A percentile compares a stretch with the other conserved stretches of the same genome.
These are phyloP conservation scores for Pseudomonodictys pantanalensis DNA, from an alignment of 495 filamentous ascomycete species.

Conservation along the genomic window DNA sequence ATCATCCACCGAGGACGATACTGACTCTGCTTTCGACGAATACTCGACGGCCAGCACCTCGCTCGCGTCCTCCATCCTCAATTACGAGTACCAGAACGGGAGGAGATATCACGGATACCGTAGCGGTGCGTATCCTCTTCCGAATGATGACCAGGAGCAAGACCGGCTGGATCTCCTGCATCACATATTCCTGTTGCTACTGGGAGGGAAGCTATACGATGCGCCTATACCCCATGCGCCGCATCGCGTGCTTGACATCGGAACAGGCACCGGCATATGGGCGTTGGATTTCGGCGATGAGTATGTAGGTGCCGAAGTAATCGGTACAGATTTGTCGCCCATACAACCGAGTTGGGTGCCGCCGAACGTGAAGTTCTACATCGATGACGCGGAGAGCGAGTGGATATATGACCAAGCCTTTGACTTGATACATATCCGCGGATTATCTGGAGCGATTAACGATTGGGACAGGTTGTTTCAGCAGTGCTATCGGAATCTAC, in stretches of 20 bases:
- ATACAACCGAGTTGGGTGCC: constrained; percentile 38
- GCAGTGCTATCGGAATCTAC: constrained; percentile 21
- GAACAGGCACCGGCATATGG: constrained; percentile 31
- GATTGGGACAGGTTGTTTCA: constrained; percentile 30
- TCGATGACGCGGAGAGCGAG: constrained; percentile 36
- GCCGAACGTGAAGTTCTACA: constrained; percentile 37
- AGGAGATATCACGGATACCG: constrained; percentile 33
- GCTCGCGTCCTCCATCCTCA: constrained; percentile 27
- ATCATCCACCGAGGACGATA: constrained; percentile 9
- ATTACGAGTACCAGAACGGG: constrained; percentile 32
- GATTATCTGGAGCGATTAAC: constrained; percentile 20
- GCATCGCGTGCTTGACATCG: constrained; percentile 27
- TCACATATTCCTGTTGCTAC: constrained; percentile 22
- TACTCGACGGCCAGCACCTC: constrained; percentile 17
- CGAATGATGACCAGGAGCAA: constrained; percentile 25
- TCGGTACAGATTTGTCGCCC: constrained; percentile 38
- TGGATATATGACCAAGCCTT: constrained; percentile 35
- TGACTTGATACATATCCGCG: constrained; percentile 38
- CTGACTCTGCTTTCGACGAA: constrained; percentile 28
- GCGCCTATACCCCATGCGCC: constrained; percentile 21
- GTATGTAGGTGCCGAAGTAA: constrained; percentile 23
- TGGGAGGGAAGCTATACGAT: constrained; percentile 24
- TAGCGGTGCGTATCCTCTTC: constrained; percentile 21
- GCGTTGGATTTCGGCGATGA: constrained; percentile 26
- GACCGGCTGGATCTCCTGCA: constrained; percentile 28